Percentiles rank a stretch among this genome's conserved stretches.
Evolutionary conservation across 176 grass and related monocot genomes (phyloP).

Genomic region (Eragrostis nindensis): DNA sequence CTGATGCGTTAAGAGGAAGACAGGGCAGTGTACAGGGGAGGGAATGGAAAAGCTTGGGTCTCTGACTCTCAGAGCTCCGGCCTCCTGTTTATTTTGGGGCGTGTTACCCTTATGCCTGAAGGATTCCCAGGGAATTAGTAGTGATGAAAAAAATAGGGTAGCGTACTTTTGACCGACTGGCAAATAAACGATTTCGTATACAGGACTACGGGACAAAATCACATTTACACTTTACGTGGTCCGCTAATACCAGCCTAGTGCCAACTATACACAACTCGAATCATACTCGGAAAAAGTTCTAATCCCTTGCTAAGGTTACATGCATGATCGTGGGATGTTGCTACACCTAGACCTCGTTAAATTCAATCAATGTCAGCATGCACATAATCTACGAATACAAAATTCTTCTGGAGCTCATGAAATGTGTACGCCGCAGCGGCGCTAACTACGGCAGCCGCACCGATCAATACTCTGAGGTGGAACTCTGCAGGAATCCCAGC

Average conservation of each 20-base stretch:
- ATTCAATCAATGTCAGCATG: slow-evolving; percentile 88
- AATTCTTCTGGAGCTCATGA: slow-evolving; percentile 81
- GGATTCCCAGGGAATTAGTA: too few species aligned
- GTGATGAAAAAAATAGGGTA: too few species aligned
- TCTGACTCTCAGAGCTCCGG: too few species aligned
- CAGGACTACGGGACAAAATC: background rate
- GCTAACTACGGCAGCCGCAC: slow-evolving; percentile 55
- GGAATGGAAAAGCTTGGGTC: too few species aligned
- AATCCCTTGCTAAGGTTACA: slow-evolving; percentile 29
- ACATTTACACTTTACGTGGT: background rate
- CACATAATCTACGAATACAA: slow-evolving; percentile 88
- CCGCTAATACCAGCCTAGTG: background rate
- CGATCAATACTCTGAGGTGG: slow-evolving; percentile 66
- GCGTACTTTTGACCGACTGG: too few species aligned
- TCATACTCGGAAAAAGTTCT: background rate
- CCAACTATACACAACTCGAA: slow-evolving; percentile 22
- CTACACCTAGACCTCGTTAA: slow-evolving; percentile 16
- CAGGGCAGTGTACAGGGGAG: too few species aligned
- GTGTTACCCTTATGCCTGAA: too few species aligned
- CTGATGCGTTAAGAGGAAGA: too few species aligned
- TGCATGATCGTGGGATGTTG: background rate
- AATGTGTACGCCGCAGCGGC: slow-evolving; percentile 64
- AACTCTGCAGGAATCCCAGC: slow-evolving; percentile 81
- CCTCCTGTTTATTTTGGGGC: too few species aligned
- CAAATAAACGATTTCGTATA: background rate